Evolutionary conservation across 2,329 filamentous ascomycete species (phyloP).

Genomic region (Penicillium sp.): DNA sequence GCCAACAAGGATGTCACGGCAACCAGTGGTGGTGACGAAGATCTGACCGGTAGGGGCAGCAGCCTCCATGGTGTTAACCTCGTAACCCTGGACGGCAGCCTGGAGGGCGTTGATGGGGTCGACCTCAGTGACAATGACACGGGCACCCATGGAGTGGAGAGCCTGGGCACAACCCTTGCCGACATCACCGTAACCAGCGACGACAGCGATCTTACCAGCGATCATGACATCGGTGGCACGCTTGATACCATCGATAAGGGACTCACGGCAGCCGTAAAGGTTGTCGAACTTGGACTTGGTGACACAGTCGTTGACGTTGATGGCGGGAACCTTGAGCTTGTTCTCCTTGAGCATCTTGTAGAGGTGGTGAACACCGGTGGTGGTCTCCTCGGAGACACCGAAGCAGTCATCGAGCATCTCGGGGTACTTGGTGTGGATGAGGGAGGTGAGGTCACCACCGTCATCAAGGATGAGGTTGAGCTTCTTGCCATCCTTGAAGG

Average conservation of each 20-base stretch:
- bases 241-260: slow-evolving; percentile 99
- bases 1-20: slow-evolving; percentile 93
- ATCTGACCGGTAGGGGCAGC: slow-evolving; percentile 87
- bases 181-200: slow-evolving; percentile 98
- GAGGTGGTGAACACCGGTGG: slow-evolving; percentile 98
- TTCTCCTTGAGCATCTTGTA: slow-evolving; percentile 96
- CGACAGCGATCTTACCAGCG: slow-evolving; percentile 96
- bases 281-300: slow-evolving; percentile 99
- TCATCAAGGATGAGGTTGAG: slow-evolving; percentile 99
- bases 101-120: slow-evolving; percentile 99
- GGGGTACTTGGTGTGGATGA: slow-evolving; percentile 97
- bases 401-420: slow-evolving; percentile 98
- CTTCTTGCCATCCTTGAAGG: slow-evolving; percentile 95
- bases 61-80: slow-evolving; percentile 98
- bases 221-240: slow-evolving; percentile 99
- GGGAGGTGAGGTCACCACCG: slow-evolving; percentile 91
- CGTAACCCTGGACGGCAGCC: slow-evolving; percentile 93
- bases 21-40: slow-evolving; percentile 98
- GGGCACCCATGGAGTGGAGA: slow-evolving; percentile 94
- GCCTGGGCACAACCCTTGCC: slow-evolving; percentile 98
- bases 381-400: slow-evolving; percentile 99
- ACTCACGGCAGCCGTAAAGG: slow-evolving; percentile 98
- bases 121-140: slow-evolving; percentile 93
- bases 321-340: slow-evolving; percentile 85
- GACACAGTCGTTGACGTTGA: slow-evolving; percentile 99